phyloP scores from a whole-genome alignment of 163 green algal species.

The Scenedesmus sp. region DNA sequence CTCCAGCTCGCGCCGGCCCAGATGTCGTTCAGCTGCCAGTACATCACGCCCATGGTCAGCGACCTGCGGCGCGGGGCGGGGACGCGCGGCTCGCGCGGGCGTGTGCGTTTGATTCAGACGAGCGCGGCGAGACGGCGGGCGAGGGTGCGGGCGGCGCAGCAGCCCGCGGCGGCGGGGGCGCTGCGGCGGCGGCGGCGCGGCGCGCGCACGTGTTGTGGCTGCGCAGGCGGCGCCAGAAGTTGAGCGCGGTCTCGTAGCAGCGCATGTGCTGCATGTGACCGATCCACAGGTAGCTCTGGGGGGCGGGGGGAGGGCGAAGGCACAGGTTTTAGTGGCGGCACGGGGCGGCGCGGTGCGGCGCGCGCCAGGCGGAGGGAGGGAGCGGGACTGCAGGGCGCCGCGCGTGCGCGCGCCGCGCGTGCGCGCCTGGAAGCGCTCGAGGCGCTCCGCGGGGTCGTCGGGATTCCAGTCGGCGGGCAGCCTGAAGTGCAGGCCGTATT shows the following conservation, averaged over 20 bases:
- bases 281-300: constrained; percentile 41
- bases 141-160: not conserved
- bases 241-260: constrained; percentile 45
- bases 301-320: too few species aligned
- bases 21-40: constrained; percentile 91
- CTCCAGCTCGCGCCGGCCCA: constrained; percentile 61
- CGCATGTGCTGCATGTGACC: constrained; percentile 42
- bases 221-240: constrained; percentile 41
- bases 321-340: too few species aligned
- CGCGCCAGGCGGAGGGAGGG: too few species aligned
- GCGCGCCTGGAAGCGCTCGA: constrained; percentile 8
- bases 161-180: not conserved
- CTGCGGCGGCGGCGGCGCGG: too few species aligned
- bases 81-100: too few species aligned
- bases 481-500: constrained; percentile 40
- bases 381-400: too few species aligned
- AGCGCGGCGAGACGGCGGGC: too few species aligned
- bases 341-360: too few species aligned
- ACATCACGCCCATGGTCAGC: constrained; percentile 74
- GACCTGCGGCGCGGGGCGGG: constrained; percentile 8
- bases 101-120: too few species aligned
- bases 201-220: constrained; percentile 22
- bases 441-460: not conserved
- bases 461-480: constrained; percentile 39
- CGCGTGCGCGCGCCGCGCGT: too few species aligned